Evolutionary conservation across 176 grass and related monocot species (phyloP).

Genomic region (Bothriochloa decipiens): DNA sequence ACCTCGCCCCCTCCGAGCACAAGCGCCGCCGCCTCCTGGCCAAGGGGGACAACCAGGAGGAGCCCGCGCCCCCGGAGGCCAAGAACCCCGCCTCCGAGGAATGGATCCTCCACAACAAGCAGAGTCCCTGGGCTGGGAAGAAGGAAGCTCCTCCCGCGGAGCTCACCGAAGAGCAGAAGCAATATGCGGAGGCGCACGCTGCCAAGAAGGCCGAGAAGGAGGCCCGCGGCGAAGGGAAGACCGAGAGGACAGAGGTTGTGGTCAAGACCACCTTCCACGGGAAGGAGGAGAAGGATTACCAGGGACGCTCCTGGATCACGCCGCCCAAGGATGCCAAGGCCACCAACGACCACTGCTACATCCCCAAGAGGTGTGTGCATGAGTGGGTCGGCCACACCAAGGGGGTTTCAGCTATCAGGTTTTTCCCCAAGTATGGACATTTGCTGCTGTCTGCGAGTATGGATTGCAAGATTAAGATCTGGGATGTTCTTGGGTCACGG

Average conservation of each 20-base stretch:
- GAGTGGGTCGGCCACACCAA: slow-evolving; percentile 96
- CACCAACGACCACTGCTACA: slow-evolving; percentile 79
- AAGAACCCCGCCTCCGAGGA: slow-evolving; percentile 79
- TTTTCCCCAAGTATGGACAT: slow-evolving; percentile 89
- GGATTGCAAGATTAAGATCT: slow-evolving; percentile 99
- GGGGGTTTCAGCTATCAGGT: slow-evolving; percentile 87
- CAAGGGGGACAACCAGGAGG: slow-evolving; percentile 53
- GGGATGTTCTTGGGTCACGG: slow-evolving; percentile 80
- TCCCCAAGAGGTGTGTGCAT: slow-evolving; percentile 97
- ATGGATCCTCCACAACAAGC: slow-evolving; percentile 82
- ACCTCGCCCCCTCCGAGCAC: slow-evolving; percentile 84
- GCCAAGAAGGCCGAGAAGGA: slow-evolving; percentile 99
- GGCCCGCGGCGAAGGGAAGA: slow-evolving; percentile 67
- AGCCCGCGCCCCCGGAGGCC: slow-evolving; percentile 37
- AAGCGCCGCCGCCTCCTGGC: slow-evolving; percentile 84
- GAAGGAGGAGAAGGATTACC: slow-evolving; percentile 95
- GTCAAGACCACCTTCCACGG: slow-evolving; percentile 95
- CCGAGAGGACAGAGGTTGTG: slow-evolving; percentile 58
- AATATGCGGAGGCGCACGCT: slow-evolving; percentile 88
- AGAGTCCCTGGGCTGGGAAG: slow-evolving; percentile 96
- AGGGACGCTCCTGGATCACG: slow-evolving; percentile 93
- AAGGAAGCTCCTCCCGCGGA: slow-evolving; percentile 63
- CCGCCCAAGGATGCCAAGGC: slow-evolving; percentile 95
- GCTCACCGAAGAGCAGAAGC: slow-evolving; percentile 90
- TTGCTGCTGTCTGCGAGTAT: slow-evolving; percentile 88